phyloP scores from a whole-genome alignment of 768 basidiomycete species.

The Leccinum longicurvipes region DNA sequence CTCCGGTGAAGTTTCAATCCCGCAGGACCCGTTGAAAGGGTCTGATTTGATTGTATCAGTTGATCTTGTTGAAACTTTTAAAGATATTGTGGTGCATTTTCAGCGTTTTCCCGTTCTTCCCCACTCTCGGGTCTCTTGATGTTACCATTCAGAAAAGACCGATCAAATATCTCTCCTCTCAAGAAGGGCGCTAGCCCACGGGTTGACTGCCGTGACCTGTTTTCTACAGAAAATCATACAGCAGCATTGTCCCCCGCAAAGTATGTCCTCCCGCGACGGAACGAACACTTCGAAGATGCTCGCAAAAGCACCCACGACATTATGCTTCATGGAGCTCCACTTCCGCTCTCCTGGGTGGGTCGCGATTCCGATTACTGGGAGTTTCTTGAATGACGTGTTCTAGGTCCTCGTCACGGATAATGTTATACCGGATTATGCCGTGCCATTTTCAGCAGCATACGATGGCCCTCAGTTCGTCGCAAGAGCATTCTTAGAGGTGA shows the following conservation, averaged over 20 bases:
- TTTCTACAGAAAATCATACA: conserved; percentile 5
- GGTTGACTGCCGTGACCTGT: conserved; percentile 21
- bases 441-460: conserved; percentile 25
- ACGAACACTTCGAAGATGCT: neutral
- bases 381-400: neutral
- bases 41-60: neutral
- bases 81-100: neutral
- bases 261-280: neutral
- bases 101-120: conserved; percentile 2
- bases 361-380: neutral
- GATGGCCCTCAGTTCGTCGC: conserved; percentile 28
- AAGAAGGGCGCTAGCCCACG: conserved; percentile 15
- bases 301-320: conserved; percentile 13
- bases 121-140: conserved; percentile 6
- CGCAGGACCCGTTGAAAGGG: neutral
- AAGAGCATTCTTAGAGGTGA: conserved; percentile 25
- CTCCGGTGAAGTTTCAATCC: neutral
- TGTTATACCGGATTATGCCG: conserved; percentile 27
- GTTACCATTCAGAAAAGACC: conserved; percentile 12
- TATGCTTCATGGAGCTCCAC: conserved; percentile 19
- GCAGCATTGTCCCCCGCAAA: neutral
- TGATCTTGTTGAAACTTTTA: neutral
- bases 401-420: conserved; percentile 28
- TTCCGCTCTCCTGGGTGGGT: conserved; percentile 28
- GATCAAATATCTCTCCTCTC: conserved; percentile 14